phyloP scores from a whole-genome alignment of 2,329 filamentous ascomycete genomes.

The Colletotrichum falcatum region DNA sequence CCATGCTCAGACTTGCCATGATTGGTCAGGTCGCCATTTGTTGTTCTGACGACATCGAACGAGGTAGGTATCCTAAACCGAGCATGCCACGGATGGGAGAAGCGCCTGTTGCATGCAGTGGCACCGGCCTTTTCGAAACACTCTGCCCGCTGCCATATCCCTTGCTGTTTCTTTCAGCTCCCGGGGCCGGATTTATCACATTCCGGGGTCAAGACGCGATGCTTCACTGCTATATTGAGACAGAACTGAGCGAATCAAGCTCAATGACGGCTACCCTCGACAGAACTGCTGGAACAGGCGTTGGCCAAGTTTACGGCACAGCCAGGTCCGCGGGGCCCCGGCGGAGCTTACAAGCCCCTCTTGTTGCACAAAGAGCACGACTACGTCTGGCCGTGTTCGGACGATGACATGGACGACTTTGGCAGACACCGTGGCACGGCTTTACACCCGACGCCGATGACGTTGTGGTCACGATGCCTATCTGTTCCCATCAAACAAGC shows the following conservation, averaged over 20 bases:
- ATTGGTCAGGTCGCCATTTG: neutral
- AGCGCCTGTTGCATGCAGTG: neutral
- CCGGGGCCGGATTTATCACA: conserved; percentile 11
- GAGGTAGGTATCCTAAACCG: neutral
- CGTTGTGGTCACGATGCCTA: neutral
- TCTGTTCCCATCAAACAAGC: neutral
- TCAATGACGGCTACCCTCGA: neutral
- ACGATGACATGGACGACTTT: neutral
- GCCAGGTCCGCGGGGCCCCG: neutral
- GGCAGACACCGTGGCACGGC: neutral
- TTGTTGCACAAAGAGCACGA: neutral
- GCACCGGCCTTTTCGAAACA: conserved; percentile 6
- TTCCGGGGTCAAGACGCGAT: neutral
- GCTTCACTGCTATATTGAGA: neutral
- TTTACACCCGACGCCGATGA: conserved; percentile 6
- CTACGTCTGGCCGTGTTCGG: neutral
- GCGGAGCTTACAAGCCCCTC: neutral
- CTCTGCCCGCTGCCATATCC: neutral
- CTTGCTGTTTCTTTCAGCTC: neutral
- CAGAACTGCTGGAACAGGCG: neutral
- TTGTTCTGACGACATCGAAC: conserved; percentile 9
- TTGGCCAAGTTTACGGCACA: neutral
- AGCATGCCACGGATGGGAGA: neutral
- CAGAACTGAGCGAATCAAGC: neutral
- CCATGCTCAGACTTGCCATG: conserved; percentile 13